Base-by-base conservation (phyloP, 2,329 filamentous ascomycete species). In the Colletotrichum melonis region DNA sequence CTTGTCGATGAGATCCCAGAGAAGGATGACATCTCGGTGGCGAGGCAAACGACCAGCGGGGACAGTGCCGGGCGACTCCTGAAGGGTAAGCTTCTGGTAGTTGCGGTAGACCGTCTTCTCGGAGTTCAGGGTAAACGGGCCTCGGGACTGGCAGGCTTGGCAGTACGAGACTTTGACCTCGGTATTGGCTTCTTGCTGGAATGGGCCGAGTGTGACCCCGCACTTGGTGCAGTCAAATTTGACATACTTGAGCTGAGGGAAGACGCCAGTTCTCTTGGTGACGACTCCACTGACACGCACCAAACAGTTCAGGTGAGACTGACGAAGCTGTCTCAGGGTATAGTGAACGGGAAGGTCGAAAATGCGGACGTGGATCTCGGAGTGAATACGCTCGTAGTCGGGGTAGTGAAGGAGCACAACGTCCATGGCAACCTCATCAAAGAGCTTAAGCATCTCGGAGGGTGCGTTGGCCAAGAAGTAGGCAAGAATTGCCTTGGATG, bases 31-130 rank as follows among this genome's bases (percentile, higher is more conserved):
- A 81, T 99, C 97, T 66, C 97, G 91, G 80, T 97, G 94, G 67
- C 97, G 93, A 4, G 97, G 97, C 59, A 99, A 89, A 83, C 97
- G 95, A 79, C 97, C 97, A 46, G 97, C 95, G 5, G 97, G 97
- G 3, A 99, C 97, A 7, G 97, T 98, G 67, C 97, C 97, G 4
- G 97, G 97, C 0, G 97, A 98, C 82, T 99, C 97, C 80, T 99
- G 97, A 14, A 99, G 89, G 0, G 97, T 99, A 78, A 99, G 88
- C 81, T 98, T 99, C 82, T 99, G 97, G 84, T 98, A 99, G 83
- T 99, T 99, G 75, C 97, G 93, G 85, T 99, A 99, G 19, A 99
- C 94, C 0, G 97, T 99, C 87, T 98, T 97, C 82, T 98, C 97
- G 4, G 95, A 97, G 85, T 98, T 98, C 76, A 99, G 87, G 0